Base-by-base conservation (phyloP, 192 early-diverging fungal genomes). In the Hyaloraphidium curvatum region DNA sequence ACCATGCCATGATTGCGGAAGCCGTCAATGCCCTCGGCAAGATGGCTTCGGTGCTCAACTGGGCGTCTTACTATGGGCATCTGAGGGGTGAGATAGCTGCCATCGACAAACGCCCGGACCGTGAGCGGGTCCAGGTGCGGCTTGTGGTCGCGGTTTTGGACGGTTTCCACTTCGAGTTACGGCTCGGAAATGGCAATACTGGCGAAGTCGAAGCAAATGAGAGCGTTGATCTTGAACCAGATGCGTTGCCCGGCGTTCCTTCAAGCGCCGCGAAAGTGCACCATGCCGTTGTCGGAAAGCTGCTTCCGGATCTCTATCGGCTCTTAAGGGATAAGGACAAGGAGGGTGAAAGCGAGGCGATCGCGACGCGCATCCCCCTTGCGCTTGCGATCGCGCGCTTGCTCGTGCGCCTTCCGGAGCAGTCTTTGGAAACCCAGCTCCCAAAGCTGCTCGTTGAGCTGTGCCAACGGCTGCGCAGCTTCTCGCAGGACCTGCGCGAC, bases 141-240 rank as follows among this genome's bases (percentile, higher is more conserved):
- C 65, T 83, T 4, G 69, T 93, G 7, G 78, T 87, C 53, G 66
- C 77, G 2, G 67, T 97, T 27, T 56, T 97, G 54, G 90, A 96
- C 51, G 73, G 67, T 37, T 96, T 97, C 75, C 87, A 95, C 63
- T 98, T 93, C 68, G 79, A 89, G 52, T 61, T 91, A 29, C 70
- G 76, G 27, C 54, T 69, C 25, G 69, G 80, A 13, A 59, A 76
- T 14, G 68, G 56, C 29, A 54, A 16, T 17, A 40, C 29, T 9
- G 25, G 28, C 17, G 57, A 28, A 14, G 54, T 5, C 2, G 62
- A 61, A 28, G 40, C 40, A 26, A 28, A 9, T 40, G 48, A 50
- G 22, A 50, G 57, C 27, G 64, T 50, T 13, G 61, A 60, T 23
- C 57, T 54, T 19, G 51, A 40, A 2, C 54, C 59, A 26, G 65